phyloP scores from a whole-genome alignment of 495 filamentous ascomycete species.

The Melanomma pulvis-pyrius region DNA sequence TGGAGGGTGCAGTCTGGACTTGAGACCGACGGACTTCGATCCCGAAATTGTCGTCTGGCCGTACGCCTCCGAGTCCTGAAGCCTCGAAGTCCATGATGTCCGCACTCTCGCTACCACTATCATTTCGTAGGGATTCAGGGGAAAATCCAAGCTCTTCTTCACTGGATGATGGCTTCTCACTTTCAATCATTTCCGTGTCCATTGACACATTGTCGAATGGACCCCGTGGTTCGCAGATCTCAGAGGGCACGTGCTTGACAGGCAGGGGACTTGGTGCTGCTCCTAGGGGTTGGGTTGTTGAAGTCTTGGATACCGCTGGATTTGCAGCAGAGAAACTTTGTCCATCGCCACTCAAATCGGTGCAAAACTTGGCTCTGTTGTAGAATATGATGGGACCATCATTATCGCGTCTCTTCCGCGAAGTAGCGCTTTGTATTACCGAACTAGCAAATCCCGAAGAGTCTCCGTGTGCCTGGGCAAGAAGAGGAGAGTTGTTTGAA shows the following conservation, averaged over 20 bases:
- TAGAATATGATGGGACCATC: conserved; percentile 83
- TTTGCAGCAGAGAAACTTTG: background rate
- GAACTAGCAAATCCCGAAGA: conserved; percentile 43
- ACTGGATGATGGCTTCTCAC: conserved; percentile 17
- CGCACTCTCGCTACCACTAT: conserved; percentile 9
- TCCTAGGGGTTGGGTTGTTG: conserved; percentile 29
- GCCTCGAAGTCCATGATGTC: conserved; percentile 55
- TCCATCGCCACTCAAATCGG: conserved; percentile 70
- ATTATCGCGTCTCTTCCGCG: conserved; percentile 50
- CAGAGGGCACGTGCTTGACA: background rate
- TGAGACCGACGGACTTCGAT: conserved; percentile 59
- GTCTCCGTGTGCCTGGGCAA: conserved; percentile 24
- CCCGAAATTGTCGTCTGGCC: conserved; percentile 68
- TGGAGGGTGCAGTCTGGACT: conserved; percentile 8
- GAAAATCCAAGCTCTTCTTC: conserved; percentile 23
- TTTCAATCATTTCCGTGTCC: conserved; percentile 4
- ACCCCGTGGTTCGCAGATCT: conserved; percentile 7
- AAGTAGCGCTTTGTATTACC: conserved; percentile 46
- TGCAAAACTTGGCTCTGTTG: conserved; percentile 72
- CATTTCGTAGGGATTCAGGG: conserved; percentile 1
- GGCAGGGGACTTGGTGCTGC: background rate
- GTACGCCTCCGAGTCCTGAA: conserved; percentile 66
- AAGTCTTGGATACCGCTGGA: conserved; percentile 17
- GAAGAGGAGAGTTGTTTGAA: conserved; percentile 26
- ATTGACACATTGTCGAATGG: conserved; percentile 2